Percentiles rank a stretch among this genome's conserved stretches.
These are phyloP conservation scores for Malassezia furfur DNA, from an alignment of 1,284 basidiomycete genomes.

Conservation along the genomic window DNA sequence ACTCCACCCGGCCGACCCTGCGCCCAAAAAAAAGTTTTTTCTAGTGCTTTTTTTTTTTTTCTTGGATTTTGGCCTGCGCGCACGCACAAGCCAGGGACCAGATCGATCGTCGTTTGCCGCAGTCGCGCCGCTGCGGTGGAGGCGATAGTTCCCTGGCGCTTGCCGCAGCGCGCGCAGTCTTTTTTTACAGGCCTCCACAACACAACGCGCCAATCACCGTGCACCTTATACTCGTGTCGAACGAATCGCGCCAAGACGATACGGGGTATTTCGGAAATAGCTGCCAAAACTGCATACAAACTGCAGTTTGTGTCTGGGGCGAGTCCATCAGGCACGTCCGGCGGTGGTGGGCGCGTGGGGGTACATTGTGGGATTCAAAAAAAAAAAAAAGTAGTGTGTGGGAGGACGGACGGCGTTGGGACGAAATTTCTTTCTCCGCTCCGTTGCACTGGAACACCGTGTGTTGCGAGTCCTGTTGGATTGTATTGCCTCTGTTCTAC, in stretches of 20 bases:
- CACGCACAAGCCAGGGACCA: not conserved
- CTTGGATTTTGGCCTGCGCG: not conserved
- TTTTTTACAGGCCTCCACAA: not conserved
- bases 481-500: no score
- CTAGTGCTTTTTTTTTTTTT: no score
- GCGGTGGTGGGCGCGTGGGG: not conserved
- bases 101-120: not conserved
- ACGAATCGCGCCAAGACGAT: no score
- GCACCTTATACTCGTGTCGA: no score
- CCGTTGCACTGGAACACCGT: not conserved
- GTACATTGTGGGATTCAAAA: not conserved
- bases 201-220: no score
- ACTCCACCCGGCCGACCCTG: no score
- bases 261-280: not conserved
- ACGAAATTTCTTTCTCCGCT: slow-evolving; percentile 1
- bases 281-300: not conserved
- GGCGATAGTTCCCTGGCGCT: not conserved
- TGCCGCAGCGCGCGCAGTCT: not conserved
- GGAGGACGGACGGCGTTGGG: no score
- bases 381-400: not conserved
- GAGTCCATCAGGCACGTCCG: not conserved
- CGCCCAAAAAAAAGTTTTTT: no score
- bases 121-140: not conserved
- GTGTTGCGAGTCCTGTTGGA: no score
- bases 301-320: not conserved